Evolutionary conservation across 495 filamentous ascomycete species (phyloP).

Genomic region (Neurospora sp.): DNA sequence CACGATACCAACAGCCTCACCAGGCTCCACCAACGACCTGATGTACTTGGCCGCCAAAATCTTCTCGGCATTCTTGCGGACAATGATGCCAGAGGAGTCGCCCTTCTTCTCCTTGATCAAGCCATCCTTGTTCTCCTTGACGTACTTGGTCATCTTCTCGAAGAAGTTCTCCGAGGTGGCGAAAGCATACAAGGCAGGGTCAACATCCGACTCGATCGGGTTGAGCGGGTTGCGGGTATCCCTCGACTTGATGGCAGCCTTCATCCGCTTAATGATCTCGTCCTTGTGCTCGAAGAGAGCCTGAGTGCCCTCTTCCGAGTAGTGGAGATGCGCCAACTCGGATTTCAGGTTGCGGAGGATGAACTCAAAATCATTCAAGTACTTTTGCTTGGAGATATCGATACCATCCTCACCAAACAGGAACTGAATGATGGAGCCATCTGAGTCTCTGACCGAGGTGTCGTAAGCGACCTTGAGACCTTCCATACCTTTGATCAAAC

Average conservation of each 20-base stretch:
- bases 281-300: slow-evolving; percentile 38
- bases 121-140: slow-evolving; percentile 64
- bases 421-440: slow-evolving; percentile 90
- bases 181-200: slow-evolving; percentile 67
- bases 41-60: slow-evolving; percentile 87
- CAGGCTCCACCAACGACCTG: slow-evolving; percentile 86
- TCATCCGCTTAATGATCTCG: slow-evolving; percentile 67
- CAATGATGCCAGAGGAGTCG: slow-evolving; percentile 24
- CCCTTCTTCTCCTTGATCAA: slow-evolving; percentile 70
- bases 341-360: slow-evolving; percentile 63
- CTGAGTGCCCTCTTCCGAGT: slow-evolving; percentile 25
- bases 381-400: slow-evolving; percentile 88
- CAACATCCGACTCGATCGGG: slow-evolving; percentile 62
- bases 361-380: slow-evolving; percentile 85
- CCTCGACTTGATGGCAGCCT: slow-evolving; percentile 58
- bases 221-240: slow-evolving; percentile 59
- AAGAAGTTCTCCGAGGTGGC: slow-evolving; percentile 87
- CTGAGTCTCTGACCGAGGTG: slow-evolving; percentile 83
- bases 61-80: slow-evolving; percentile 69
- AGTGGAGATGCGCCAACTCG: slow-evolving; percentile 38
- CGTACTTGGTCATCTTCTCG: slow-evolving; percentile 49
- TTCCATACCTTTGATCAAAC: slow-evolving; percentile 98
- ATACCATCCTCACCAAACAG: slow-evolving; percentile 94
- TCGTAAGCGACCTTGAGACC: slow-evolving; percentile 88
- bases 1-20: slow-evolving; percentile 95